These are phyloP conservation scores for Xenosphaeropsis pyriputrescens DNA, from an alignment of 2,329 filamentous ascomycete species.

Conservation along the genomic window DNA sequence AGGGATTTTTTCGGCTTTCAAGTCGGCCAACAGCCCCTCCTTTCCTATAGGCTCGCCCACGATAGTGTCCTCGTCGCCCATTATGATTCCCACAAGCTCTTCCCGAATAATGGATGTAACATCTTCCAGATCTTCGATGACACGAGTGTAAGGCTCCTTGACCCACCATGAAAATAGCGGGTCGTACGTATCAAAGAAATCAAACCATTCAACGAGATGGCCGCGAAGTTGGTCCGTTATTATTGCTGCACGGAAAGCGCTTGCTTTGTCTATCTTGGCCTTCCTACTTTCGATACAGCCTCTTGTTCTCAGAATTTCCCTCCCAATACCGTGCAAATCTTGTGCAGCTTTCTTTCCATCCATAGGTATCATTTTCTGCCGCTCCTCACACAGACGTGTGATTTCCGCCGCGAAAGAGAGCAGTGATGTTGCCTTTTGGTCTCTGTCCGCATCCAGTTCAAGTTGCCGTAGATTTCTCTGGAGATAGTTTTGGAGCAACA, in stretches of 20 bases:
- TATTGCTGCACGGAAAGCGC: conserved; percentile 30
- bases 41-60: conserved; percentile 41
- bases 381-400: conserved; percentile 28
- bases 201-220: conserved; percentile 29
- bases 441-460: conserved; percentile 21
- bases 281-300: conserved; percentile 20
- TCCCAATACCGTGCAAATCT: conserved; percentile 21
- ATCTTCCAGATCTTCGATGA: conserved; percentile 21
- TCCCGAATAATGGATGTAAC: conserved; percentile 23
- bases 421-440: conserved; percentile 22
- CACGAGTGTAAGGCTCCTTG: conserved; percentile 24
- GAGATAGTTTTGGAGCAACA: conserved; percentile 33
- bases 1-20: conserved; percentile 40
- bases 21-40: conserved; percentile 32
- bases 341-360: conserved; percentile 26
- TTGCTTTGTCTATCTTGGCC: conserved; percentile 21
- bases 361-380: conserved; percentile 27
- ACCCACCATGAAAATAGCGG: conserved; percentile 44
- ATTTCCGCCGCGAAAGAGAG: conserved; percentile 29
- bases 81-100: conserved; percentile 27
- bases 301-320: conserved; percentile 18
- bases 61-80: conserved; percentile 30
- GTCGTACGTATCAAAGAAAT: conserved; percentile 39
- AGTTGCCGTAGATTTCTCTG: conserved; percentile 18
- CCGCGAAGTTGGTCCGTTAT: conserved; percentile 23